Conservation (phyloP, 768 basidiomycete genomes). For the Steccherinum ochraceum region DNA sequence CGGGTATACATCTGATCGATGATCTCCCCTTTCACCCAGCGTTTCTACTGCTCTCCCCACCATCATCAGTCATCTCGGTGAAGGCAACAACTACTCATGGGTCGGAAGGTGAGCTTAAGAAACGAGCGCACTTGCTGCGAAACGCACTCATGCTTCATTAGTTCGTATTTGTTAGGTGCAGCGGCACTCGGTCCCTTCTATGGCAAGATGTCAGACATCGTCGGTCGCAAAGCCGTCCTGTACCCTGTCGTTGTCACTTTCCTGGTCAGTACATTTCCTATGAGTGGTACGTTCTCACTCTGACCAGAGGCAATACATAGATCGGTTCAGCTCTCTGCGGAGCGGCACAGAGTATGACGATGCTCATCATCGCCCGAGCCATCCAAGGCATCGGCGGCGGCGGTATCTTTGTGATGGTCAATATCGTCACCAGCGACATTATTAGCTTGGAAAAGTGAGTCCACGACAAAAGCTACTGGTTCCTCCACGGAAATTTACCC, state of each 20-base stretch:
- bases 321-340: conserved; percentile 35
- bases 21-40: conserved; percentile 34
- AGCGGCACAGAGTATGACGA: conserved; percentile 37
- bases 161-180: conserved; percentile 24
- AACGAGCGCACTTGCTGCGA: background rate
- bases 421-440: conserved; percentile 36
- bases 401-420: conserved; percentile 9
- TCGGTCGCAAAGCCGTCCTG: conserved; percentile 33
- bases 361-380: conserved; percentile 34
- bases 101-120: conserved; percentile 49
- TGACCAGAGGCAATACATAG: conserved; percentile 12
- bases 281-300: too few relatives aligned
- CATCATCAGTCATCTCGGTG: conserved; percentile 60
- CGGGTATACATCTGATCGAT: conserved; percentile 40
- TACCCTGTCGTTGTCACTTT: conserved; percentile 31
- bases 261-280: conserved; percentile 20
- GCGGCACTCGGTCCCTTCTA: conserved; percentile 23
- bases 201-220: conserved; percentile 24
- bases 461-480: background rate
- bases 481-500: background rate
- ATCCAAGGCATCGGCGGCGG: conserved; percentile 40
- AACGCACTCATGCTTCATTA: background rate
- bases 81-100: conserved; percentile 63
- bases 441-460: conserved; percentile 27
- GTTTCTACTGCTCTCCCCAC: conserved; percentile 75